Evolutionary conservation across 495 filamentous ascomycete species (phyloP), one percentile per base, ranked within the genome.

Genomic region (Lichina pygmaea): DNA sequence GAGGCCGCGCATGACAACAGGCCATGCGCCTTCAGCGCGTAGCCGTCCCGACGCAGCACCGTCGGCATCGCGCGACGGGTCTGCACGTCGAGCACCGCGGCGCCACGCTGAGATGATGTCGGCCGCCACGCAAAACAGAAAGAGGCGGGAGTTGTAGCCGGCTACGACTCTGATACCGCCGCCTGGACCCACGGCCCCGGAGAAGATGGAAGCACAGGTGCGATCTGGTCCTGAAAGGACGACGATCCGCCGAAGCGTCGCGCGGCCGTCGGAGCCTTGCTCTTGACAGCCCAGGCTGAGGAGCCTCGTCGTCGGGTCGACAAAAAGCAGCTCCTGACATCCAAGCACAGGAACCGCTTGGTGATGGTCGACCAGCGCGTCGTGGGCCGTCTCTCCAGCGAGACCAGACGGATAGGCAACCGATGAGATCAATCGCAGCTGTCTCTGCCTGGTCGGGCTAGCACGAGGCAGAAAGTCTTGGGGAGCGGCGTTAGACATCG

Each of bases 271-370:
- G 17, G 71, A 57, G n/a, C 72, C 24, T 24, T 24, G 76, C 1
- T 72, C 63, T 57, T 81, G 74, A 45, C 66, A 70, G 5, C 78
- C 77, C 5, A 84, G 61, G 50, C 70, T 79, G n/a, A 82, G 61
- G 4, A 63, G 47, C 7, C 64, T 66, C 15, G 65, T 70, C 7
- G 58, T 58, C 6, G 77, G 75, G 48, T 82, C 77, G 8, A 72
- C 73, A 59, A 79, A 84, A 17, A 81, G 57, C 33, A 84, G 62
- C 49, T 81, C 73, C 38, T 70, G 62, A 0, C 78, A 76, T 55
- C 82, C 78, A 49, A 73, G 73, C 40, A 81, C 59, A 0, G 78
- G 78, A 5, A 78, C 58, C 6, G 78, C 78, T 9, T 66, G 67
- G 50, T 73, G 78, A 51, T 83, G 74, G 51, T 81, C 75, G 31